Evolutionary conservation across 2,329 filamentous ascomycete species (phyloP).

Genomic region (Fusarium abutilonis): DNA sequence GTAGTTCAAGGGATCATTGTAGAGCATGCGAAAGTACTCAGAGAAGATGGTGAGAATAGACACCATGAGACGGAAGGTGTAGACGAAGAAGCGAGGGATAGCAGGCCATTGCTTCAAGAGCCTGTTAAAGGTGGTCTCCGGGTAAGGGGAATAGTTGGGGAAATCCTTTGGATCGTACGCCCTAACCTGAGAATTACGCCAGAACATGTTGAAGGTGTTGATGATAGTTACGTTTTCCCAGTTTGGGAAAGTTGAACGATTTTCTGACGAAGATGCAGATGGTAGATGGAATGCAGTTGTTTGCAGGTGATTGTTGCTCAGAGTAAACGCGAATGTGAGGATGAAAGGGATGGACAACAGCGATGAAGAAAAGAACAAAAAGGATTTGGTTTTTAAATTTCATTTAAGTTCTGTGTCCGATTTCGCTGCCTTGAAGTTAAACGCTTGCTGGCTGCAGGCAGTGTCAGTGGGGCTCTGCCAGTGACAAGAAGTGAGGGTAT

Average conservation of each 20-base stretch:
- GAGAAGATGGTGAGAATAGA: constrained; percentile 13
- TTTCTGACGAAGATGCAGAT: not conserved
- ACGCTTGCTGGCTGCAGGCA: constrained; percentile 12
- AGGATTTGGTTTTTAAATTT: not conserved
- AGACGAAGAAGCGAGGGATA: constrained; percentile 4
- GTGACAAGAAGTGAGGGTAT: constrained; percentile 30
- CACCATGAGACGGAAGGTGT: constrained; percentile 8
- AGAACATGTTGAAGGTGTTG: constrained; percentile 16
- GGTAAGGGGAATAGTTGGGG: constrained; percentile 23
- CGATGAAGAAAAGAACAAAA: not conserved
- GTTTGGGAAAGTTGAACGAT: not conserved
- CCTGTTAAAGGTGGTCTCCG: constrained; percentile 7
- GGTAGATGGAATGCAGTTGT: not conserved
- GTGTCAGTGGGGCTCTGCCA: constrained; percentile 11
- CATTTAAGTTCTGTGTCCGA: not conserved
- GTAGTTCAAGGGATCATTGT: constrained; percentile 11
- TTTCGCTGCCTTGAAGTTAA: not conserved
- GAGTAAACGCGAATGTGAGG: not conserved
- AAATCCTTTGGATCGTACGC: constrained; percentile 32
- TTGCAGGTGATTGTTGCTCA: constrained; percentile 4
- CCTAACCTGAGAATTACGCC: constrained; percentile 2
- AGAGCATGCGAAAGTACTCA: constrained; percentile 18
- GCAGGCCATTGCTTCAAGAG: constrained; percentile 11
- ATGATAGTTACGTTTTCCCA: not conserved
- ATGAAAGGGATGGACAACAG: constrained; percentile 9